Base-by-base conservation (phyloP, 2,329 filamentous ascomycete species). In the Trichoderma lentiforme region DNA sequence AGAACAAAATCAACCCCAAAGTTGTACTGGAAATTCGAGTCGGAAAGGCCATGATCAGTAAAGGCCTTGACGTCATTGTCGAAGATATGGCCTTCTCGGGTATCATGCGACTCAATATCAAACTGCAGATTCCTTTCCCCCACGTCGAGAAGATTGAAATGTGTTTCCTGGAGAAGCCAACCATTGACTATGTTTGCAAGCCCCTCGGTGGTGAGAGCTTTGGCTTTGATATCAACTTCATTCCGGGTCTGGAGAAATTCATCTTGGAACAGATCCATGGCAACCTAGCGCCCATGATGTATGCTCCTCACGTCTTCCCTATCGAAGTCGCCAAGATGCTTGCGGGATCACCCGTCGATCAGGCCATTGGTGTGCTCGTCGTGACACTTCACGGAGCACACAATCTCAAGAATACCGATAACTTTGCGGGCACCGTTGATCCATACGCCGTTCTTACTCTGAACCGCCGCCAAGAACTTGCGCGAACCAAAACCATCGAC, bases 241-340 rank as follows among this genome's bases (percentile, higher is more conserved):
- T 99, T 76, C 96, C 96, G 21, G 95, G 95, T 76, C 87, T 99
- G 28, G 95, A 98, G 81, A 88, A 82, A 71, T 99, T 99, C 82
- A 99, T 99, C 77, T 90, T 93, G 80, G 96, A 99, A 77, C 94
- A 97, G 83, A 97, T 99, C 68, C 97, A 99, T 81, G 93, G 92
- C 74, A 98, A 95, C 78, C 84, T 99, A 64, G 92, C 90, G 2
- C 97, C 96, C 0, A 98, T 99, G 92, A 97, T 99, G 94, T 99
- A 99, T 80, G 91, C 90, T 47, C 96, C 96, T 9, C 97, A 99
- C 77, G 94, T 98, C 64, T 99, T 99, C 86, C 96, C 96, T 18
- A 96, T 99, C 75, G 96, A 99, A 79, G 94, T 99, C 71, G 96
- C 96, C 76, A 98, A 99, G 87, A 96, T 99, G 93, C 87, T 99